Base-by-base conservation (phyloP, 495 filamentous ascomycete species). In the Letharia lupina region DNA sequence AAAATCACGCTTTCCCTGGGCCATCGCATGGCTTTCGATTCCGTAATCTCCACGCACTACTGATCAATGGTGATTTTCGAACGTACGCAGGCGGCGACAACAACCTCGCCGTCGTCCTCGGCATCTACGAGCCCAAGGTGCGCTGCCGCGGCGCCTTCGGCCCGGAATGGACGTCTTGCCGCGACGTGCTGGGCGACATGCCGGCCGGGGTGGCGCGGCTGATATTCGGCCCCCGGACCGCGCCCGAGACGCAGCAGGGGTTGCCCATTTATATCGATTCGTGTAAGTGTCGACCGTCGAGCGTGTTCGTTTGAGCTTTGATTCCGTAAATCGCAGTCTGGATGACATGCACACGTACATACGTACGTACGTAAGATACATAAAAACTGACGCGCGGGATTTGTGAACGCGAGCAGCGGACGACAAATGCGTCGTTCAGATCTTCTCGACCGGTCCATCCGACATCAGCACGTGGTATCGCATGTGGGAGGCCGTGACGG, bases 131-230 rank as follows among this genome's bases (percentile, higher is more conserved):
- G 3, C 59, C 37, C 37, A 9, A 40, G 20, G 59, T 61, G 1
- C 37, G 15, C 3, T 61, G 59, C 59, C 59, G 59, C 16, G 59
- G 59, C 20, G 6, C 18, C 18, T 61, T 61, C 15, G 41, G 39
- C 37, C 37, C 20, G 20, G 59, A 61, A 13, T 61, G 59, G 59
- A 10, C 9, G 28, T 61, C 59, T 6, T 61, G 59, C 16, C 37
- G 59, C 10, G 59, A 61, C 39, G 12, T 61, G 2, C n/a, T 61
- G 59, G 59, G 59, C 5, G 59, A 61, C 59, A 61, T 61, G 59
- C 59, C 59, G 18, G 39, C 59, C 5, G 4, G 13, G 2, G 20
- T 12, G 59, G 4, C 3, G 18, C 5, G 28, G 9, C 11, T 40
- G 58, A 9, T 61, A 4, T 61, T 40, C 5, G 59, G 59, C 12